These are phyloP conservation scores for Plasmodium ovale DNA, from an alignment of 169 alveolate species.

Conservation along the genomic window DNA sequence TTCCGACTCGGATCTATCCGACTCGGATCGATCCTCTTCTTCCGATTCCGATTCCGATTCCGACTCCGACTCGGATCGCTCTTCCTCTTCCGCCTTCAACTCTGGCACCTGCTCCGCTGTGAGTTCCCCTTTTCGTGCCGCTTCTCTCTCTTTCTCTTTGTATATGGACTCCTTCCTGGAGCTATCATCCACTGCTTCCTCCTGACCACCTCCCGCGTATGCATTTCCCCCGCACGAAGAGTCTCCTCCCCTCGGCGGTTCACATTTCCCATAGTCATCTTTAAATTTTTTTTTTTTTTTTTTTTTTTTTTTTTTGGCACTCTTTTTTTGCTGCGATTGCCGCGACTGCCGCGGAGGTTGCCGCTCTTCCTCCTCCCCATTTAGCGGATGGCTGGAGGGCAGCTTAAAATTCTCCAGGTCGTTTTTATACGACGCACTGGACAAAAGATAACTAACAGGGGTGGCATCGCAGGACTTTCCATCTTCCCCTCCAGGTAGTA, in stretches of 20 bases:
- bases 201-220: neutral
- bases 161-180: constrained; percentile 12
- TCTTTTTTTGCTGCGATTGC: neutral
- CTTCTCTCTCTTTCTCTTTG: neutral
- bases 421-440: neutral
- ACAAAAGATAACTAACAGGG: neutral
- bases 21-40: neutral
- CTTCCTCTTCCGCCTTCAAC: neutral
- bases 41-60: neutral
- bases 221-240: neutral
- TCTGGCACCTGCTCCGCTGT: neutral
- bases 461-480: neutral
- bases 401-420: constrained; percentile 41
- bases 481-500: neutral
- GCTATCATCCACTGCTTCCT: neutral
- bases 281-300: constrained; percentile 28
- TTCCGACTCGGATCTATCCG: neutral
- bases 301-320: neutral
- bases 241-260: neutral
- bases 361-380: constrained; percentile 6
- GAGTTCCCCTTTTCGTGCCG: neutral
- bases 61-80: neutral
- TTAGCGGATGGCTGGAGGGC: constrained; percentile 40
- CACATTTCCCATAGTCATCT: neutral
- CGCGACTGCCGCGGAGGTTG: neutral